Base-by-base conservation (phyloP, 345 rosid genomes). In the Lepidium aucheri region DNA sequence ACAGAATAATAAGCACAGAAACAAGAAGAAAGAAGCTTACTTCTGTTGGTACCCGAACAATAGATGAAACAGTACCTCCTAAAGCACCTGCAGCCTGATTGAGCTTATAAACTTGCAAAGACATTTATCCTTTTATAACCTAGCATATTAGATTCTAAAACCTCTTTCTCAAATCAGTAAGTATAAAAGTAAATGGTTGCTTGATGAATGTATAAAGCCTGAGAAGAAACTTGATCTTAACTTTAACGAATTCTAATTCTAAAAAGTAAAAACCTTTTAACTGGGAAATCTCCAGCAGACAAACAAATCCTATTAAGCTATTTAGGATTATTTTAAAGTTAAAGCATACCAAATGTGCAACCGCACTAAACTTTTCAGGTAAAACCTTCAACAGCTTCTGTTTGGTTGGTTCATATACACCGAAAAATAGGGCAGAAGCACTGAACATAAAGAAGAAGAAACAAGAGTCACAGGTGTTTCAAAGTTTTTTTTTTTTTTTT, bases 11-110 rank as follows among this genome's bases (percentile, higher is more conserved):
- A 60, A 36, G 4, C 28, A 50, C 65, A 53, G 15, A 50, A 68
- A 32, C 35, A 49, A 16, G 30, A 53, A 61, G 44, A 33, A 52
- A 65, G 49, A 38, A 34, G 42, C 51, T 49, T 77, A 85, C 95
- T 84, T 85, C 91, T 11, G 91, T 84, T 50, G 95, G 91, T 41
- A 88, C 91, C 22, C 86, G 89, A 72, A 88, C 78, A 53, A 88
- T 72, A 38, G 95, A 85, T 64, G 95, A 84, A 67, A 86, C 87
- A 49, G 87, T 80, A 65, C 95, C 95, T 63, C 89, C 91, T 44
- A 88, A 44, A 47, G 85, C 87, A 78, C 95, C 91, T 59, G 91
- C 95, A 71, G 85, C 81, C 95, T 88, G 79, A 77, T 81, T 61
- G 33, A 82, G 70, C 75, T 85, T 72, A 75, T 62, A 53, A 78